Evolutionary conservation across 306 rosid species (phyloP).

Genomic region (Sesbania bispinosa): DNA sequence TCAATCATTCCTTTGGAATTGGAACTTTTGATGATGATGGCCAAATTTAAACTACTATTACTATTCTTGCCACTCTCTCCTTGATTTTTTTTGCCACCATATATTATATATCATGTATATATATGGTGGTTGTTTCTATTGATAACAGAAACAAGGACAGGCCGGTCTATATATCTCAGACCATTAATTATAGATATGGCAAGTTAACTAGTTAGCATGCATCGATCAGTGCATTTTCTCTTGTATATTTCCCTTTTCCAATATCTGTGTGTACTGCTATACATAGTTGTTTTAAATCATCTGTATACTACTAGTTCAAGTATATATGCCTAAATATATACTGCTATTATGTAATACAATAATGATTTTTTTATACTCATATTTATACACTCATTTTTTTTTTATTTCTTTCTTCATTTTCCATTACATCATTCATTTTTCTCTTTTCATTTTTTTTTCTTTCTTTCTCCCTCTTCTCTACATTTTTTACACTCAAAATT

Average conservation of each 20-base stretch:
- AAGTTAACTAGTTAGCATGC: not conserved
- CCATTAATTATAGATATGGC: not conserved
- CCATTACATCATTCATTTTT: too few relatives aligned
- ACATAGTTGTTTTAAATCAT: not conserved
- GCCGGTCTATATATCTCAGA: not conserved
- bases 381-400: too few relatives aligned
- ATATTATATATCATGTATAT: not conserved
- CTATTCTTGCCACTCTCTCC: not conserved
- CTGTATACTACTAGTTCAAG: not conserved
- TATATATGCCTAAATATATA: not conserved
- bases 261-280: not conserved
- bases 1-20: constrained; percentile 46
- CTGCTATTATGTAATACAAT: not conserved
- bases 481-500: too few relatives aligned
- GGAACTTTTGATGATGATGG: constrained; percentile 40
- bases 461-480: too few relatives aligned
- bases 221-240: not conserved
- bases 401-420: too few relatives aligned
- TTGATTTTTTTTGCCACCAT: constrained; percentile 1
- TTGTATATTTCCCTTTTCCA: not conserved
- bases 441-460: too few relatives aligned
- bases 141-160: not conserved
- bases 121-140: not conserved
- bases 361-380: too few relatives aligned
- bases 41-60: not conserved